phyloP scores from a whole-genome alignment of 2,329 filamentous ascomycete genomes.

The Neofusicoccum ribis region DNA sequence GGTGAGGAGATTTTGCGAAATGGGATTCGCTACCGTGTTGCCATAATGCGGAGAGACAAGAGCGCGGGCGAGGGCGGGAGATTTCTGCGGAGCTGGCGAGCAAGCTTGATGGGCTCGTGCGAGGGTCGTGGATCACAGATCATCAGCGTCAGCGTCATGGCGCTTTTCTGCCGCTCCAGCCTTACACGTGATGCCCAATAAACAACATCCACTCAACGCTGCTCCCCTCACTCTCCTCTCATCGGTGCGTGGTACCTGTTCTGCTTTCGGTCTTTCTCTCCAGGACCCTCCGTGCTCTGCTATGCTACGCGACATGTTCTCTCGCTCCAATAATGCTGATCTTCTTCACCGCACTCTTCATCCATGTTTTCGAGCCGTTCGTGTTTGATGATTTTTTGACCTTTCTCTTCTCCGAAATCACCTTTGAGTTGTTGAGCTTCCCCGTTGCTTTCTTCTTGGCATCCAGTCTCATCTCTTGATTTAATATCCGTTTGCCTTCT shows the following conservation, averaged over 20 bases:
- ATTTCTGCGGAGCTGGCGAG: background rate
- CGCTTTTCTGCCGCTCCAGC: constrained; percentile 2
- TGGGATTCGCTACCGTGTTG: constrained; percentile 24
- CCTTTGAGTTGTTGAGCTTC: background rate
- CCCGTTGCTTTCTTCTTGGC: background rate
- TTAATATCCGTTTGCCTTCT: too few relatives aligned
- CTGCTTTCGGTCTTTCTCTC: background rate
- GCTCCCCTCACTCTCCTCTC: background rate
- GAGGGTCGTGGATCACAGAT: background rate
- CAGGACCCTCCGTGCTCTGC: too few relatives aligned
- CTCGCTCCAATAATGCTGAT: background rate
- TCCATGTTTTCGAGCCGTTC: background rate
- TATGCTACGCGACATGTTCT: background rate
- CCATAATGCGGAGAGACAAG: background rate
- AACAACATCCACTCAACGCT: constrained; percentile 7
- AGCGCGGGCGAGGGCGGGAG: background rate
- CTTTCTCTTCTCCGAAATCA: background rate
- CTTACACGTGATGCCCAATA: constrained; percentile 17
- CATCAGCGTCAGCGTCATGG: constrained; percentile 20
- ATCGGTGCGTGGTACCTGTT: background rate
- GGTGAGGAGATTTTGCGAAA: constrained; percentile 18
- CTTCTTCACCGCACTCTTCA: background rate
- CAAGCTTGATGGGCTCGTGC: constrained; percentile 7
- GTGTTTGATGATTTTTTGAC: background rate
- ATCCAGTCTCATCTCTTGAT: background rate